Evolutionary conservation across 148 eudicot genomes (phyloP).

Genomic region (Euryodendron excelsum): DNA sequence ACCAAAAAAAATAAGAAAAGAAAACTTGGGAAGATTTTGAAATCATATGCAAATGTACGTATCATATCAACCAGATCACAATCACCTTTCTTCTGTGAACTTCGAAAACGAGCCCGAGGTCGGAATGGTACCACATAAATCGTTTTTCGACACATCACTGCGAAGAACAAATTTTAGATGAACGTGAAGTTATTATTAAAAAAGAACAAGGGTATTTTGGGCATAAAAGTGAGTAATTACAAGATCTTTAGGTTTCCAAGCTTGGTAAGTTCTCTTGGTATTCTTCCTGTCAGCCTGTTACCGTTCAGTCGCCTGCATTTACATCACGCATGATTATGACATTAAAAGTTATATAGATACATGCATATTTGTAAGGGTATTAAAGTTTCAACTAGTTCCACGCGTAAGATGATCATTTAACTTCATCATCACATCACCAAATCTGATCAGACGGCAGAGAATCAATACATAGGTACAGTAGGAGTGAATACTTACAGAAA

Average conservation of each 20-base stretch:
- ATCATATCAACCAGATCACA: background rate
- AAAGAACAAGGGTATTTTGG: background rate
- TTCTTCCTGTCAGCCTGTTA: slow-evolving; percentile 63
- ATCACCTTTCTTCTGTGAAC: slow-evolving; percentile 71
- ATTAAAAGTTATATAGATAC: no score
- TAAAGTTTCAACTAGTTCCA: no score
- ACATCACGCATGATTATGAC: no score
- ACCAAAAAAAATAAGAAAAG: background rate
- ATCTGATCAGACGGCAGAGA: slow-evolving; percentile 22
- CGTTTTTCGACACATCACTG: slow-evolving; percentile 72
- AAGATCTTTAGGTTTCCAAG: slow-evolving; percentile 61
- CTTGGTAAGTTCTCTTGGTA: slow-evolving; percentile 65
- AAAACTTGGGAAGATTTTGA: background rate
- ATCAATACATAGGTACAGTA: background rate
- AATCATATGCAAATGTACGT: no score
- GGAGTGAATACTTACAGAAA: slow-evolving; percentile 45
- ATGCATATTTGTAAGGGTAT: no score
- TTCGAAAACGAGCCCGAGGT: slow-evolving; percentile 67
- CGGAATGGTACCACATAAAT: slow-evolving; percentile 77
- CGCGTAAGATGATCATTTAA: no score
- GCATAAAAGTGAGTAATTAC: slow-evolving; percentile 14
- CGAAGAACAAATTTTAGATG: background rate
- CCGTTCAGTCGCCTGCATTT: slow-evolving; percentile 53
- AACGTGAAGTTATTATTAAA: background rate
- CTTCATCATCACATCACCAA: no score